Base-by-base conservation (phyloP, 2,329 filamentous ascomycete genomes). In the Neospermospora avenae region DNA sequence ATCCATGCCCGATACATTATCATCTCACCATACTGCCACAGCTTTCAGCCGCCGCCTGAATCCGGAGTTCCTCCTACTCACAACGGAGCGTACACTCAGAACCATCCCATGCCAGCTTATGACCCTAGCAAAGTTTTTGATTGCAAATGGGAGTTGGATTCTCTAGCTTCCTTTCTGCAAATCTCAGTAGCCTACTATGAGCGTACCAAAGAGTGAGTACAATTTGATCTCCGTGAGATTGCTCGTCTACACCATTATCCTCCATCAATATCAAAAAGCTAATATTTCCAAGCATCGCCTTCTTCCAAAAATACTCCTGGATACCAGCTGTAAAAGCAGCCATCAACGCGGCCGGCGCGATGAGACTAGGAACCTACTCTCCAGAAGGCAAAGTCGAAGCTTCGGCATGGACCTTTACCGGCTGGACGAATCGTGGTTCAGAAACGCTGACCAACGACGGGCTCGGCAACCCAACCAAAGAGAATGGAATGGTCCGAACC, bases 101-200 rank as follows among this genome's bases (percentile, higher is more conserved):
- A 90, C 65, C 76, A 72, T 11, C 87, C 90, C 1, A 82, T 87
- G 62, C 93, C 93, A 0, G 75, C 80, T 0, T 93, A 91, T 69
- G 85, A 93, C 45, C 69, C 69, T 67, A 80, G 82, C 1, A 78
- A 87, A 49, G 92, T 96, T 0, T 97, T 95, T 70, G 93, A 96
- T 74, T 97, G 93, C 82, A 97, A 97, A 75, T 97, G 95, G 75
- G 93, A 97, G 75, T 85, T 97, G 46, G 93, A 97, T 76, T 93
- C 90, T 13, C 81, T 97, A 2, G 91, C 93, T 0, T 87, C 91
- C 39, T 97, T 97, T 74, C 80, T 97, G 10, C 85, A 90, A 42
- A 79, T 97, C 6, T 87, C 85, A 1, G 88, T 90, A 65, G 85
- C 93, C 68, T 97, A 96, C 77, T 84, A 89, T 76, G 79, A 84